A percentile compares a stretch with the other conserved stretches of the same genome.
These are phyloP conservation scores for Globisporangium paroecandrum DNA, from an alignment of 352 stramenopile species.

Conservation along the genomic window DNA sequence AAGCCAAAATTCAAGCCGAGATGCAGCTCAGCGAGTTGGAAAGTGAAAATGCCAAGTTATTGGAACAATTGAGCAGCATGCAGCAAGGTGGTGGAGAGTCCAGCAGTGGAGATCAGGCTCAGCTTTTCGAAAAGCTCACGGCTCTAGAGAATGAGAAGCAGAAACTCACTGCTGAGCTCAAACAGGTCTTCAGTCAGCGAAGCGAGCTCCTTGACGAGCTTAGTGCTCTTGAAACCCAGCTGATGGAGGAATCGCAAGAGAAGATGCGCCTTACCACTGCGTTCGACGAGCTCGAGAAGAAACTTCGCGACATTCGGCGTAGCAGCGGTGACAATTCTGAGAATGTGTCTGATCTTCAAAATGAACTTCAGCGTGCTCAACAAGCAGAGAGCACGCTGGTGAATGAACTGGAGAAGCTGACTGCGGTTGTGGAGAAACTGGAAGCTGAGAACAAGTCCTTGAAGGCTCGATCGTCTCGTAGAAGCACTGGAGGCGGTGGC, in stretches of 20 bases:
- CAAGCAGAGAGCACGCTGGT: slow-evolving; percentile 8
- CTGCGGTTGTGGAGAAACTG: slow-evolving; percentile 6
- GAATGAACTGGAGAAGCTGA: slow-evolving; percentile 10
- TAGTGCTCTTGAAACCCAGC: slow-evolving; percentile 36
- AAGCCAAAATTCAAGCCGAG: slow-evolving; percentile 8
- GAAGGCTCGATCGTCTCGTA: neutral
- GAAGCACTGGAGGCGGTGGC: neutral
- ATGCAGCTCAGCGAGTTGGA: slow-evolving; percentile 3
- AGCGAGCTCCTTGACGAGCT: slow-evolving; percentile 45
- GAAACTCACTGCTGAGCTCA: slow-evolving; percentile 22
- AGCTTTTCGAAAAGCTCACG: slow-evolving; percentile 2
- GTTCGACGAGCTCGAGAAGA: slow-evolving; percentile 15
- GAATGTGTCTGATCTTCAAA: slow-evolving; percentile 1
- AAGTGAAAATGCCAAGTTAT: neutral
- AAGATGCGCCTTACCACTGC: slow-evolving; percentile 23
- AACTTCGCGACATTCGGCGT: slow-evolving; percentile 6
- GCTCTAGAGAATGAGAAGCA: slow-evolving; percentile 23
- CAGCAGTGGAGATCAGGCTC: neutral
- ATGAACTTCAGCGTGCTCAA: slow-evolving; percentile 5
- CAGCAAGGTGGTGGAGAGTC: neutral
- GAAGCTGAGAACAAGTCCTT: slow-evolving; percentile 12
- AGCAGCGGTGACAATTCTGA: slow-evolving; percentile 3
- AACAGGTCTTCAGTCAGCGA: slow-evolving; percentile 31
- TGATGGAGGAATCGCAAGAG: slow-evolving; percentile 52
- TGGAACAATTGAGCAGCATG: neutral